These are phyloP conservation scores for Quercus phellos DNA, from an alignment of 331 rosid genomes.

Conservation along the genomic window DNA sequence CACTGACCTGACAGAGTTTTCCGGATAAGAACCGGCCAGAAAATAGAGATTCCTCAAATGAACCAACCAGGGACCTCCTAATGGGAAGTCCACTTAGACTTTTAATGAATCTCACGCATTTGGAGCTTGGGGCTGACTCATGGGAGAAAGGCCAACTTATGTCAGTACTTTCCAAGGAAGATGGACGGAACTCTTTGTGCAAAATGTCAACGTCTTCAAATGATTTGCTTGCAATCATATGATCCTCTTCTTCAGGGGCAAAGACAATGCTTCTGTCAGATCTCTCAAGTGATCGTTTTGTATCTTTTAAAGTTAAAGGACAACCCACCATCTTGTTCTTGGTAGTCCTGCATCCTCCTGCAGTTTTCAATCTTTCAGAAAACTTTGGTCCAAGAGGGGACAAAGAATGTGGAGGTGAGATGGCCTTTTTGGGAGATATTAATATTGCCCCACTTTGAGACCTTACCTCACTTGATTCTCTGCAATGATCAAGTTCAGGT, in stretches of 20 bases:
- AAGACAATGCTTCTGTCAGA: constrained; percentile 32
- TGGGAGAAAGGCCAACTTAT: constrained; percentile 29
- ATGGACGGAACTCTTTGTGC: constrained; percentile 52
- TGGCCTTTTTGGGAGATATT: constrained; percentile 35
- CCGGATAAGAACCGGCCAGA: constrained; percentile 74
- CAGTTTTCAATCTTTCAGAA: constrained; percentile 56
- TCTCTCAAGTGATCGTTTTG: constrained; percentile 33
- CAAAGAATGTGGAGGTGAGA: constrained; percentile 54
- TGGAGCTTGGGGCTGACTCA: constrained; percentile 39
- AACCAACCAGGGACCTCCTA: constrained; percentile 86
- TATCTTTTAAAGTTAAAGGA: constrained; percentile 29
- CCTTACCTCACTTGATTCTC: constrained; percentile 33
- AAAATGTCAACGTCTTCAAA: constrained; percentile 55
- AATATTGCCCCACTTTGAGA: constrained; percentile 34
- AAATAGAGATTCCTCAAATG: constrained; percentile 88
- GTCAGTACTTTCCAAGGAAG: constrained; percentile 55
- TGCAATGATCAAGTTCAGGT: constrained; percentile 31
- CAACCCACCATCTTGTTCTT: constrained; percentile 36
- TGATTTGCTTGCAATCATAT: constrained; percentile 39
- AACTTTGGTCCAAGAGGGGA: constrained; percentile 91
- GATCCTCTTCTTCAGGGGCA: constrained; percentile 40
- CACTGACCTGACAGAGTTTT: constrained; percentile 58
- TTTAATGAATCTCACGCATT: constrained; percentile 47
- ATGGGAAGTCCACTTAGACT: constrained; percentile 67
- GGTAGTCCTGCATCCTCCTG: constrained; percentile 34